Conservation (phyloP, 164 flowering plant genomes). For the Paratinospora sagittata region DNA sequence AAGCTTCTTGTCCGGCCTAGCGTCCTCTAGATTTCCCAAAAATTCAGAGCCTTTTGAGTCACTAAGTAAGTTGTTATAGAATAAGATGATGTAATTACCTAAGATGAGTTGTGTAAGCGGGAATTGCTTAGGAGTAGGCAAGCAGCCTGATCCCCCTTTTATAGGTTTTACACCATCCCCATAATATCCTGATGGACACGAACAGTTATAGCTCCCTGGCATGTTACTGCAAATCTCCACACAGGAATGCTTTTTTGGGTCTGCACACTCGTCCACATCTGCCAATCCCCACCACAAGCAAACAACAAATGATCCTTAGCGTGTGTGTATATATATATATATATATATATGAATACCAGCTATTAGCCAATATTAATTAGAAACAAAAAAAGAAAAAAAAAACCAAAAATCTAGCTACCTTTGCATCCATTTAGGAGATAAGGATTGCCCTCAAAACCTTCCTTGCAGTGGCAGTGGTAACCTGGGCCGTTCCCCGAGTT, state of each 20-base stretch:
- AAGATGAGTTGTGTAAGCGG: not conserved
- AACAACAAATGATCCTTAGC: not conserved
- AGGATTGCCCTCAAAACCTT: conserved; percentile 12
- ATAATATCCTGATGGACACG: not conserved
- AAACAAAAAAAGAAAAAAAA: too few species aligned
- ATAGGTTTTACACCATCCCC: not conserved
- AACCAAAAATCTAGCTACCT: not conserved
- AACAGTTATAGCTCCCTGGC: not conserved
- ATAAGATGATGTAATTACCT: not conserved
- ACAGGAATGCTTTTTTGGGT: not conserved
- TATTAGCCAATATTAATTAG: too few species aligned
- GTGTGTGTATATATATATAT: too few species aligned
- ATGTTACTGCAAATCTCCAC: not conserved
- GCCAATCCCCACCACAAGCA: not conserved
- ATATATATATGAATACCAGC: too few species aligned
- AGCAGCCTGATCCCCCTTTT: not conserved
- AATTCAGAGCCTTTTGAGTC: too few species aligned
- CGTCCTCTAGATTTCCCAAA: too few species aligned
- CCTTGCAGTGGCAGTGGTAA: conserved; percentile 6
- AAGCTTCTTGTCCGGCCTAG: too few species aligned
- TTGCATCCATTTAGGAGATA: conserved; percentile 12
- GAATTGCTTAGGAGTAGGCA: not conserved
- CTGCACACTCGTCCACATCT: conserved; percentile 1
- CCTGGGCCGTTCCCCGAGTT: conserved; percentile 9
- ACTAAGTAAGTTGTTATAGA: too few species aligned